Base-by-base conservation (phyloP, 352 stramenopile species). In the Pythium coloratum region DNA sequence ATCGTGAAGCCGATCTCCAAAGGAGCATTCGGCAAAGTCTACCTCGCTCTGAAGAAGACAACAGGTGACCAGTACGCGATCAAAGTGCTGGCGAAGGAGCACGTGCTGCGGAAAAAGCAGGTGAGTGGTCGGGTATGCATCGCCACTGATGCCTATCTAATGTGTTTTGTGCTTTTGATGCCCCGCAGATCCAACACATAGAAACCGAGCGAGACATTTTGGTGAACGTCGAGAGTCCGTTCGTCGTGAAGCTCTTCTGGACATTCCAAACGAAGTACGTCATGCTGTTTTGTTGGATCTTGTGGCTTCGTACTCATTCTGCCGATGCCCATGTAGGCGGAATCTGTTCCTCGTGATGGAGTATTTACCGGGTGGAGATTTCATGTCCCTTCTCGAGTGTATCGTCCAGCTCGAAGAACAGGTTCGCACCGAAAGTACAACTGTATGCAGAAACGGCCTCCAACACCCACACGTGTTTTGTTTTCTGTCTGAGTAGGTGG, bases 281-380 rank as follows among this genome's bases (percentile, higher is more conserved):
- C 18, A 10, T 12, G n/a, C 13, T 6, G 14, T 33, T 28, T 49
- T 33, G 32, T 13, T 6, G 18, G 12, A 12, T 32, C 18, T 40
- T 58, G 32, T 44, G 13, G 53, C 58, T 28, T 51, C 47, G 50
- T 36, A 56, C 24, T 58, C 14, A 8, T 55, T 36, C 32, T 36
- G 6, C 32, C 20, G 14, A 58, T 50, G 13, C 26, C 60, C 16
- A 10, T 20, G 8, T 58, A 94, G 86, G 62, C 72, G 75, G 26
- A 94, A 95, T 61, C 65, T 97, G 18, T 97, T 95, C 66, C 75
- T 97, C 34, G 89, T 96, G 53, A 97, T 97, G 89, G 89, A 97
- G 36, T 97, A 97, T 70, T 75, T 96, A 7, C 86, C 88, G 46
- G 91, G 91, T 10, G 91, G 91, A 32, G 90, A 97, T 69, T 95